Evolutionary conservation across 192 early-diverging fungal species (phyloP).

Genomic region (Coemansia sp.): DNA sequence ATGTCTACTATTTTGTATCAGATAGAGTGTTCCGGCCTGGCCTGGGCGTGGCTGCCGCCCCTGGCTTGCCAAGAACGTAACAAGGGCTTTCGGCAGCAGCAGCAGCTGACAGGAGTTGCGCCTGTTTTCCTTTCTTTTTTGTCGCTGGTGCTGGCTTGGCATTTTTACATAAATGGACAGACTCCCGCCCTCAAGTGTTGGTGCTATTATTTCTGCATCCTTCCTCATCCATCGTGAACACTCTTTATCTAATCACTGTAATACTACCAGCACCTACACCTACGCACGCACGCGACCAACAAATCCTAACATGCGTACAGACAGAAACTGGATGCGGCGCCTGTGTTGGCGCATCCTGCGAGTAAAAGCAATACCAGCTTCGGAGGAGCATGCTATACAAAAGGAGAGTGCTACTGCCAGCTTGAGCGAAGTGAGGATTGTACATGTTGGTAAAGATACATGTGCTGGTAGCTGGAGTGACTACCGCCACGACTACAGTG

Average conservation of each 20-base stretch:
- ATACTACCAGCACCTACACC: no score
- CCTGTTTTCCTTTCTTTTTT: not conserved
- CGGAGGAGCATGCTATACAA: not conserved
- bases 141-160: not conserved
- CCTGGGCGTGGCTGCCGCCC: not conserved
- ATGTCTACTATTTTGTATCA: slow-evolving; percentile 5
- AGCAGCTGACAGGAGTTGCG: not conserved
- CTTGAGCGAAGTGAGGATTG: slow-evolving; percentile 16
- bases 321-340: slow-evolving; percentile 15
- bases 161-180: not conserved
- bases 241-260: not conserved
- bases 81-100: not conserved
- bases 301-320: not conserved
- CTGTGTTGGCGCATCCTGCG: slow-evolving; percentile 15
- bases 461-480: slow-evolving; percentile 10
- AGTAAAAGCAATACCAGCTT: not conserved
- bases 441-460: slow-evolving; percentile 27
- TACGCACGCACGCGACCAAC: not conserved
- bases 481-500: slow-evolving; percentile 1
- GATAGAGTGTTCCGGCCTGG: not conserved
- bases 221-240: not conserved
- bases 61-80: slow-evolving; percentile 8
- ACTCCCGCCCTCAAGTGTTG: not conserved
- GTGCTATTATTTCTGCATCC: not conserved
- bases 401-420: not conserved